Conservation (phyloP, 164 flowering plant genomes). For the Platanus orientalis region DNA sequence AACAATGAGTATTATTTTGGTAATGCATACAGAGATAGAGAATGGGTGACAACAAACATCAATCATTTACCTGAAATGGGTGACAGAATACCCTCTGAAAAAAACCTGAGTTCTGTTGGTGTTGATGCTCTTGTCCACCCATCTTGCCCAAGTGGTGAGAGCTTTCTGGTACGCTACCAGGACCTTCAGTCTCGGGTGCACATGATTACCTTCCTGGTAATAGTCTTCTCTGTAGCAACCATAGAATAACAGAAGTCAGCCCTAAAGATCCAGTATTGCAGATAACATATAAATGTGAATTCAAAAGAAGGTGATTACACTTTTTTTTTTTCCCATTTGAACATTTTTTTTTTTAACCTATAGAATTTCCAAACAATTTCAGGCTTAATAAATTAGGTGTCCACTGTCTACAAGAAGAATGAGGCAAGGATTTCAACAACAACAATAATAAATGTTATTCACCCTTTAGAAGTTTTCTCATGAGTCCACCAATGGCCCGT, state of each 20-base stretch:
- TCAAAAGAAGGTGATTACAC: neutral
- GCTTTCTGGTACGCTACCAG: constrained; percentile 46
- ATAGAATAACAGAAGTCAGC: neutral
- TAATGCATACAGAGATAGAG: neutral
- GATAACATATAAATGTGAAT: neutral
- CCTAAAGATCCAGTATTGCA: neutral
- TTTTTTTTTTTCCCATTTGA: no score
- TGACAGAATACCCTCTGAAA: constrained; percentile 54
- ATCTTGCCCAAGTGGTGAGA: constrained; percentile 49
- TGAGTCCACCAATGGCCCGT: constrained; percentile 23
- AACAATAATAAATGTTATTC: neutral
- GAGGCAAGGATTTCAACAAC: constrained; percentile 1
- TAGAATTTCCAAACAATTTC: no score
- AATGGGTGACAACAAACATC: neutral
- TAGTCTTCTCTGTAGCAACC: constrained; percentile 41
- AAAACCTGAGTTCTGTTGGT: constrained; percentile 36
- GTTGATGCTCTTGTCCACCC: constrained; percentile 49
- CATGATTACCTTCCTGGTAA: constrained; percentile 57
- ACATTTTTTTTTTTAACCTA: no score
- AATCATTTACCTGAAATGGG: constrained; percentile 46
- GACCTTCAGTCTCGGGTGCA: constrained; percentile 43
- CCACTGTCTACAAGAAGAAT: neutral
- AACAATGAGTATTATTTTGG: neutral
- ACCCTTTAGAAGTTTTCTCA: constrained; percentile 21
- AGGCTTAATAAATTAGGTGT: neutral